These are phyloP conservation scores for Zygosaccharomyces pseudorouxii DNA, from an alignment of 805 yeast species.

Conservation along the genomic window DNA sequence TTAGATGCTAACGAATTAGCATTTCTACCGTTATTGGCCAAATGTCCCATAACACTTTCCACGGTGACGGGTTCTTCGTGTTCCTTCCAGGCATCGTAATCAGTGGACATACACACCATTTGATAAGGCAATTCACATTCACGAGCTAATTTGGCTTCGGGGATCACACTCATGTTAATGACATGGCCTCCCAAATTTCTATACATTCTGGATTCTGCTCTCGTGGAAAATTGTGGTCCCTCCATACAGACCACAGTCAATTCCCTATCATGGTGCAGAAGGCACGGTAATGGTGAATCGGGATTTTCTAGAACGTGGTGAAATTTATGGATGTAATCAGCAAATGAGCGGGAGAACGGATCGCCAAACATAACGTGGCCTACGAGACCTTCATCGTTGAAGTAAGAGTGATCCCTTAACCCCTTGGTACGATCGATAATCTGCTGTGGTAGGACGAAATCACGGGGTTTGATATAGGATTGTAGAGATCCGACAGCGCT, in stretches of 20 bases:
- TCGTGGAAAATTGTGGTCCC: slow-evolving; percentile 95
- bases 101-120: slow-evolving; percentile 98
- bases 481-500: slow-evolving; percentile 95
- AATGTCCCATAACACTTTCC: slow-evolving; percentile 90
- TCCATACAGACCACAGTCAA: slow-evolving; percentile 93
- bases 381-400: slow-evolving; percentile 81
- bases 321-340: slow-evolving; percentile 56
- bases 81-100: slow-evolving; percentile 97
- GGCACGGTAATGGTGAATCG: slow-evolving; percentile 53
- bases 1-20: slow-evolving; percentile 74
- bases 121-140: slow-evolving; percentile 97
- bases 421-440: slow-evolving; percentile 97
- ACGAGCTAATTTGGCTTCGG: slow-evolving; percentile 95
- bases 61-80: slow-evolving; percentile 95
- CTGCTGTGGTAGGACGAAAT: slow-evolving; percentile 95
- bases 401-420: slow-evolving; percentile 81
- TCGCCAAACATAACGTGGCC: slow-evolving; percentile 98
- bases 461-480: slow-evolving; percentile 85
- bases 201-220: slow-evolving; percentile 92
- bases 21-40: slow-evolving; percentile 79
- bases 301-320: slow-evolving; percentile 54
- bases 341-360: slow-evolving; percentile 80
- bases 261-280: slow-evolving; percentile 65
- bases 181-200: slow-evolving; percentile 87
- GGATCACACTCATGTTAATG: slow-evolving; percentile 94